phyloP scores from a whole-genome alignment of 768 basidiomycete genomes.

The Auriscalpium orientale region DNA sequence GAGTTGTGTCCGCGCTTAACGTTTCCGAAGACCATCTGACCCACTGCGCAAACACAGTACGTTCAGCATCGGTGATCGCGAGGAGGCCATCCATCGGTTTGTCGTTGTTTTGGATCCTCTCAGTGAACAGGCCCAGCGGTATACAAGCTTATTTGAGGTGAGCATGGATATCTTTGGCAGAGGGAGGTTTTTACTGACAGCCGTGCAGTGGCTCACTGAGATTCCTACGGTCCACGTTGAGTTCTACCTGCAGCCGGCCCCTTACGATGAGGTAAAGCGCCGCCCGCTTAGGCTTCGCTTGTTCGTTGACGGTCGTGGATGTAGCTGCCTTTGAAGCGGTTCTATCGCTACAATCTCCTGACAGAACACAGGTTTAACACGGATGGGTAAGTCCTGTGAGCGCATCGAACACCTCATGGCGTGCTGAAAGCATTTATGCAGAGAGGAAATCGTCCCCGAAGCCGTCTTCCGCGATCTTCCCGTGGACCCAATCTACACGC shows the following conservation, averaged over 20 bases:
- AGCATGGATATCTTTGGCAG: constrained; percentile 6
- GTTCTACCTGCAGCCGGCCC: constrained; percentile 72
- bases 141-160: constrained; percentile 75
- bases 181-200: constrained; percentile 2
- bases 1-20: constrained; percentile 20
- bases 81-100: constrained; percentile 61
- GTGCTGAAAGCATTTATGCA: constrained; percentile 18
- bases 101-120: constrained; percentile 78
- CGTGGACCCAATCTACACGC: constrained; percentile 81
- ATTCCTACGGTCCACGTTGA: constrained; percentile 62
- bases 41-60: constrained; percentile 35
- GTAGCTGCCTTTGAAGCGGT: constrained; percentile 84
- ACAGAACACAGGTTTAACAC: constrained; percentile 55
- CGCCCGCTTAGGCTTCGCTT: no score
- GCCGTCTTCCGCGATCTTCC: constrained; percentile 70
- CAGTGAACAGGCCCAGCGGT: constrained; percentile 78
- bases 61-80: constrained; percentile 61
- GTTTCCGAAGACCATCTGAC: neutral
- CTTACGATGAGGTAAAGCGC: constrained; percentile 51
- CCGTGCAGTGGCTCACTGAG: constrained; percentile 51
- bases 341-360: constrained; percentile 75
- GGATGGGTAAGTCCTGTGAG: constrained; percentile 47
- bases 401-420: no score
- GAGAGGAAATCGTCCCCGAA: constrained; percentile 49
- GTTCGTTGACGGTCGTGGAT: neutral